A percentile compares a stretch with the other conserved stretches of the same genome.
Evolutionary conservation across 2,329 filamentous ascomycete species (phyloP).

Genomic region (Botrytis tulipae): DNA sequence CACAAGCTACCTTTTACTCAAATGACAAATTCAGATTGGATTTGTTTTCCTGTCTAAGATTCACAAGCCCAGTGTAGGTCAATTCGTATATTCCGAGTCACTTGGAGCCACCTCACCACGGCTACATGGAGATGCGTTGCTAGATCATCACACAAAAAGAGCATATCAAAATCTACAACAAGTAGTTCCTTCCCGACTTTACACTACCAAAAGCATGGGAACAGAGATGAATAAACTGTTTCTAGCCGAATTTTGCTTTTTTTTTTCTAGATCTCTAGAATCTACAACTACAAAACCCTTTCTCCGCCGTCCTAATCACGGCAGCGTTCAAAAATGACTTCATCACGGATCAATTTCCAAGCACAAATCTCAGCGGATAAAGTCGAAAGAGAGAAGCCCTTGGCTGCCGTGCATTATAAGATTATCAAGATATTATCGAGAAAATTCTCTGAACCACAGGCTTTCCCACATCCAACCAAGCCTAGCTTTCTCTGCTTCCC

Average conservation of each 20-base stretch:
- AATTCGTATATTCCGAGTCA: neutral
- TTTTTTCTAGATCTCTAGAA: neutral
- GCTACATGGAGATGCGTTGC: neutral
- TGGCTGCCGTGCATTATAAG: rapidly evolving
- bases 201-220: neutral
- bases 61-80: neutral
- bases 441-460: neutral
- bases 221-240: rapidly evolving
- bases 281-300: neutral
- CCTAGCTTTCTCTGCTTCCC: rapidly evolving
- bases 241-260: neutral
- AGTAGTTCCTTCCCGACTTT: rapidly evolving
- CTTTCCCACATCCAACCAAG: neutral
- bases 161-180: neutral
- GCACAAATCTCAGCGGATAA: no score
- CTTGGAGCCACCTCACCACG: rapidly evolving
- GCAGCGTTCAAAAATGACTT: neutral
- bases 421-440: neutral
- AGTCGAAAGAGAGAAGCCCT: no score
- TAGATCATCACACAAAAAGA: neutral
- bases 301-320: no score
- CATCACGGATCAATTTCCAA: neutral
- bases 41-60: neutral
- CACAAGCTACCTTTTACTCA: neutral
- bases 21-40: neutral